These are phyloP conservation scores for Vigna reflexopilosa DNA, from an alignment of 306 rosid species.

Conservation along the genomic window DNA sequence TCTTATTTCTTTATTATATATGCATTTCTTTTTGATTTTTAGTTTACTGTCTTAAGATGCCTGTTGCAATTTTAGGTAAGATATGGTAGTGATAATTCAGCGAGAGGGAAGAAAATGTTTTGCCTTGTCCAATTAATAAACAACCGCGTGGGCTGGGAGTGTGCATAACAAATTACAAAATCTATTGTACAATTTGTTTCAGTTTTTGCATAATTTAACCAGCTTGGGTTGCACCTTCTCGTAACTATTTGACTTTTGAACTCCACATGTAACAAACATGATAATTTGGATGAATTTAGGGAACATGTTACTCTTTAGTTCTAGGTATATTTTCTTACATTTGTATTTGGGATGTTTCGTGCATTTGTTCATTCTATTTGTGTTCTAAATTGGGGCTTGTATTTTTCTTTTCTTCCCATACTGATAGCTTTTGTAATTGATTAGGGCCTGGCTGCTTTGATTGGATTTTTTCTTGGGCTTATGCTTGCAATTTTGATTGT, in stretches of 20 bases:
- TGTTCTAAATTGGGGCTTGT: slow-evolving; percentile 23
- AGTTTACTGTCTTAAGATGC: slow-evolving; percentile 17
- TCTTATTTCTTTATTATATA: slow-evolving; percentile 10
- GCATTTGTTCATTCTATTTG: slow-evolving; percentile 34
- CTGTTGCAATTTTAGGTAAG: slow-evolving; percentile 22
- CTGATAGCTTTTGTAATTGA: slow-evolving; percentile 42
- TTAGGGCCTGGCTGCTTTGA: slow-evolving; percentile 74
- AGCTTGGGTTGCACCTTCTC: slow-evolving; percentile 30
- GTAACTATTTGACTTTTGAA: slow-evolving; percentile 37
- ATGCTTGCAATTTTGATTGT: slow-evolving; percentile 73
- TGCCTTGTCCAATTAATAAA: slow-evolving; percentile 14
- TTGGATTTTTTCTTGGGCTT: slow-evolving; percentile 76
- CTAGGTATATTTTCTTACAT: slow-evolving; percentile 12
- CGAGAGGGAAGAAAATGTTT: background rate
- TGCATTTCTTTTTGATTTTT: slow-evolving; percentile 25
- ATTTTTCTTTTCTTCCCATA: slow-evolving; percentile 12
- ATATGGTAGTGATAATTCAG: slow-evolving; percentile 23
- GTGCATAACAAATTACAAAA: slow-evolving; percentile 29
- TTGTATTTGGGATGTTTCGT: slow-evolving; percentile 29
- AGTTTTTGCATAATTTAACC: slow-evolving; percentile 21
- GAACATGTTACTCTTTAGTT: background rate
- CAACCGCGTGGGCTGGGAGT: slow-evolving; percentile 23
- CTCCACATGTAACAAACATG: background rate
- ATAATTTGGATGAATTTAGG: background rate
- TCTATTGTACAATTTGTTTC: background rate